Evolutionary conservation across 371 early-diverging fungal species (phyloP).

Genomic region (Smittium mucronatum): DNA sequence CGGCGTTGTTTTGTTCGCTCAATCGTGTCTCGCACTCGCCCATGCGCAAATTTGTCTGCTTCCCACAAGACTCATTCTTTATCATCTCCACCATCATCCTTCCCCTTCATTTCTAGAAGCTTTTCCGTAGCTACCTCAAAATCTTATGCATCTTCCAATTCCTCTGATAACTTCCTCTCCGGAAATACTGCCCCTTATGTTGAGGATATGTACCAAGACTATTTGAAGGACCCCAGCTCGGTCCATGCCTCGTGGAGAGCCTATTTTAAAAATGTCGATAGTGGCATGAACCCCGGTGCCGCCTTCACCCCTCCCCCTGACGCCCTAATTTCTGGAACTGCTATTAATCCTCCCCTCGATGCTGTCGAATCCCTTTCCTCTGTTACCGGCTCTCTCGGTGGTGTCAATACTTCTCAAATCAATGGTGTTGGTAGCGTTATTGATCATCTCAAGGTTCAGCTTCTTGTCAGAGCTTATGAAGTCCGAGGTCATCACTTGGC

Average conservation of each 20-base stretch:
- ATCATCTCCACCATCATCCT: background rate
- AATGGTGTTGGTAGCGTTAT: slow-evolving; percentile 46
- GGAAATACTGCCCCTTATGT: slow-evolving; percentile 75
- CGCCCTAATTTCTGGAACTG: slow-evolving; percentile 52
- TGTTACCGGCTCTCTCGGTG: background rate
- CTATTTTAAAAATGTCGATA: slow-evolving; percentile 82
- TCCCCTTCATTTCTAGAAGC: background rate
- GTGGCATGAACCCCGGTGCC: slow-evolving; percentile 50
- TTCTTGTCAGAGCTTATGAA: slow-evolving; percentile 93
- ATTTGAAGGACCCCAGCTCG: slow-evolving; percentile 75
- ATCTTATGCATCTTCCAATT: background rate
- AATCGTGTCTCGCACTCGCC: background rate
- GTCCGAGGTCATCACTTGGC: slow-evolving; percentile 93
- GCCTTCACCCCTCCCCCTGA: slow-evolving; percentile 71
- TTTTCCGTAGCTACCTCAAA: background rate
- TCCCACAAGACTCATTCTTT: background rate
- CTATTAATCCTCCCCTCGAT: slow-evolving; percentile 48
- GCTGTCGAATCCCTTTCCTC: slow-evolving; percentile 12
- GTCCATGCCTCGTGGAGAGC: slow-evolving; percentile 95
- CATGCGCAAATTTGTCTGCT: background rate
- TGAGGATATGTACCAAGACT: slow-evolving; percentile 92
- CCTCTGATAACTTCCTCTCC: slow-evolving; percentile 53
- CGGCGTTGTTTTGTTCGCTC: background rate
- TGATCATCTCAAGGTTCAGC: slow-evolving; percentile 95
- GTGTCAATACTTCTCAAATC: background rate